Evolutionary conservation across 2,329 filamentous ascomycete genomes (phyloP), one percentile per base, ranked within the genome.

Genomic region (Trichoderma sp.): DNA sequence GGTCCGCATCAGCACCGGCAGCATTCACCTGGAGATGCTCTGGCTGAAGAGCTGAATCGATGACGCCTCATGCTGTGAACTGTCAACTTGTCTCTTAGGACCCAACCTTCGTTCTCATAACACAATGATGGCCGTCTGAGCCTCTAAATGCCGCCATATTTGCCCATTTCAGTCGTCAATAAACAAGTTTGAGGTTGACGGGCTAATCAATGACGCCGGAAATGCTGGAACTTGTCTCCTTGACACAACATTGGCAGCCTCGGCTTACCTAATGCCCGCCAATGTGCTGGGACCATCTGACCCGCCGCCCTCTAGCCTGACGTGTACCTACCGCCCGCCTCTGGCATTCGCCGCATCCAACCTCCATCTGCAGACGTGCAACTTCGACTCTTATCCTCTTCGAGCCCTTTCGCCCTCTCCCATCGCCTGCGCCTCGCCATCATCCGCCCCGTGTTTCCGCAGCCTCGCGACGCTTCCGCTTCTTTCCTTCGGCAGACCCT

Each of bases 321-420:
- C 51, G 56, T 57, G 61, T 63, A 28, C 28, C 7, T 30, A 69
- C 69, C 70, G 61, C 66, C 67, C 68, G 66, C 60, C 51, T 66
- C 62, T 67, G 50, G 50, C 30, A 68, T 68, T 69, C 69, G 64
- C 68, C 63, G 67, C 68, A 63, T 61, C 60, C 56, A 64, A 60
- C 65, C 66, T 52, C 34, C 57, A 60, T 51, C 66, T 63, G 67
- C 68, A 66, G 43, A 39, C 34, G 12, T 14, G 43, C 47, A 47
- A 41, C 47, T 34, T 34, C 52, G 57, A 57, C 51, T 41, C 51
- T 54, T 63, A 28, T 61, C 59, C 48, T 43, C 14, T 39, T 48
- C 44, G 26, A 51, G 30, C 30, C 30, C 30, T 30, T 39, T 39
- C 34, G 34, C 12, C 34, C 10, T 64, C 39, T 44, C 21, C 52